A percentile compares a stretch with the other conserved stretches of the same genome.
phyloP scores from a whole-genome alignment of 768 basidiomycete genomes.

The Cyclocybe cylindracea region DNA sequence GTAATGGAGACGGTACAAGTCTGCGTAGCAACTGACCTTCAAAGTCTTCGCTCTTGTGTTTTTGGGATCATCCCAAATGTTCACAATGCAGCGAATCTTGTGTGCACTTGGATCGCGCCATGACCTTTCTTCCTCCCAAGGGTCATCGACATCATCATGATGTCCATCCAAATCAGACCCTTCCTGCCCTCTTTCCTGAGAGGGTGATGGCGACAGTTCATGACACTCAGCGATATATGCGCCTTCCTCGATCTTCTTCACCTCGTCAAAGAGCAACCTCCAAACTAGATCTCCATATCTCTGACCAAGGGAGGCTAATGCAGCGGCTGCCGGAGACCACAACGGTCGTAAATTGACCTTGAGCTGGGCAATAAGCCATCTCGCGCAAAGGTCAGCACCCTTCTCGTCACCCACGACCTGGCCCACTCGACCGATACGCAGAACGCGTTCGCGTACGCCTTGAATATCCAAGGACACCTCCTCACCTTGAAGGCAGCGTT shows the following conservation, averaged over 20 bases:
- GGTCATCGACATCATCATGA: constrained; percentile 25
- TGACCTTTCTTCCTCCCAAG: constrained; percentile 70
- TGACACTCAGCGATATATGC: neutral
- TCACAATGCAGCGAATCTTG: constrained; percentile 50
- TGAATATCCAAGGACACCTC: constrained; percentile 75
- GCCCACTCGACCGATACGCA: constrained; percentile 74
- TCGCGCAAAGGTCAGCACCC: constrained; percentile 61
- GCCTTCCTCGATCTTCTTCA: constrained; percentile 37
- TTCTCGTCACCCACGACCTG: constrained; percentile 58
- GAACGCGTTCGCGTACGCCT: constrained; percentile 81
- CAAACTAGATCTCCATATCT: constrained; percentile 76
- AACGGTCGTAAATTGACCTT: constrained; percentile 92
- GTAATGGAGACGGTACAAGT: neutral
- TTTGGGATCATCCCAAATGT: constrained; percentile 45
- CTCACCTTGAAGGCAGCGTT: constrained; percentile 78
- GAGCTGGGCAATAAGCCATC: constrained; percentile 85
- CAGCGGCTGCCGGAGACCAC: constrained; percentile 80
- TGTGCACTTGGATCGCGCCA: constrained; percentile 80
- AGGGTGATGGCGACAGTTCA: neutral
- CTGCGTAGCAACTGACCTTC: constrained; percentile 29
- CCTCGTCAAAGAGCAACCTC: constrained; percentile 65
- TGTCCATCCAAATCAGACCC: constrained; percentile 1
- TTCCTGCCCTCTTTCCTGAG: constrained; percentile 18
- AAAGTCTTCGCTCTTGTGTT: constrained; percentile 25
- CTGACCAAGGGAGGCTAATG: constrained; percentile 52